Evolutionary conservation across 371 early-diverging fungal genomes (phyloP).

Genomic region (Fennellomyces sp.): DNA sequence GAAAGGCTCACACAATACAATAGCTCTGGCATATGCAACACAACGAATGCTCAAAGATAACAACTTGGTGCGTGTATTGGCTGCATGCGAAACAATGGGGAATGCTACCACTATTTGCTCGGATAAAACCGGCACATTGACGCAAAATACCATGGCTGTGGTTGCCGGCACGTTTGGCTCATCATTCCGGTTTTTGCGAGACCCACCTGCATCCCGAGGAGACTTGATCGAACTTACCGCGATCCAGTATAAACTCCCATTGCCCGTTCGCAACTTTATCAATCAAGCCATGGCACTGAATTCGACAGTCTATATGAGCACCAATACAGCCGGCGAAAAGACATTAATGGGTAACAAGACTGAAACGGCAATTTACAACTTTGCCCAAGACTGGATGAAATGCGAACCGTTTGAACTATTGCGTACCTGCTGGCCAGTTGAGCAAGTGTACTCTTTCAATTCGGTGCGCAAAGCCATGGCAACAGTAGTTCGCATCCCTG

Average conservation of each 20-base stretch:
- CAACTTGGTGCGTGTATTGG: constrained; percentile 85
- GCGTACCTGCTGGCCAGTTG: constrained; percentile 52
- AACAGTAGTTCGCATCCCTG: constrained; percentile 65
- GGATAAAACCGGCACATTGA: constrained; percentile 92
- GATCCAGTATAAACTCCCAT: constrained; percentile 38
- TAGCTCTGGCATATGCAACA: constrained; percentile 81
- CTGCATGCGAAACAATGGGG: constrained; percentile 95
- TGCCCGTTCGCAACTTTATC: constrained; percentile 41
- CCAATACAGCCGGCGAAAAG: constrained; percentile 54
- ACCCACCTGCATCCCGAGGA: constrained; percentile 32
- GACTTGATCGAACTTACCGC: constrained; percentile 45
- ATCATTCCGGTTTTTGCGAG: constrained; percentile 41
- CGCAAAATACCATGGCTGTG: constrained; percentile 89
- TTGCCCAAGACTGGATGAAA: constrained; percentile 49
- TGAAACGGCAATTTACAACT: constrained; percentile 82
- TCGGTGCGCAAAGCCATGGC: constrained; percentile 87
- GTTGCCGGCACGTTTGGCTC: constrained; percentile 70
- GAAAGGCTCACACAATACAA: not conserved
- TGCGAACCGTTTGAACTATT: constrained; percentile 46
- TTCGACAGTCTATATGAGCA: constrained; percentile 75
- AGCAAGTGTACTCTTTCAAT: constrained; percentile 78
- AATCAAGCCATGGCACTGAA: constrained; percentile 78
- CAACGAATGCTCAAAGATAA: constrained; percentile 90
- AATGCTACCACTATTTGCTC: constrained; percentile 91
- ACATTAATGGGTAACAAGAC: constrained; percentile 78